A percentile compares a stretch with the other conserved stretches of the same genome.
Evolutionary conservation across 306 rosid species (phyloP).

Genomic region (Erythrophleum fordii): DNA sequence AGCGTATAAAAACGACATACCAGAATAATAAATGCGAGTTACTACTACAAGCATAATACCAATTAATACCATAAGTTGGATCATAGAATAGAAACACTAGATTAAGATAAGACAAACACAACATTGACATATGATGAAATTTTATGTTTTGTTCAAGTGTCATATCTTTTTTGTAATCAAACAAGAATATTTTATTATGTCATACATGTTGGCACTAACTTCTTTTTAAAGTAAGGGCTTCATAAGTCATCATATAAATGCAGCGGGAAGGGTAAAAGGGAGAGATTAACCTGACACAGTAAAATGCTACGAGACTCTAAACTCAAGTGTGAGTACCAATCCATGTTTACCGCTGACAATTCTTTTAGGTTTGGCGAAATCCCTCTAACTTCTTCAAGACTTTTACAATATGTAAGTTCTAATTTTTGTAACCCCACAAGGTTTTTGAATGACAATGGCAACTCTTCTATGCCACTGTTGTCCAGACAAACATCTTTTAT

Average conservation of each 20-base stretch:
- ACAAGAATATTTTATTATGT: background rate
- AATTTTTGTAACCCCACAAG: background rate
- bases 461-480: slow-evolving; percentile 1
- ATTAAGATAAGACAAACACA: background rate
- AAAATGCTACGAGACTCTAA: background rate
- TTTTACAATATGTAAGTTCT: background rate
- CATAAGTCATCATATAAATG: background rate
- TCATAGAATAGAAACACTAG: background rate
- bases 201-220: background rate
- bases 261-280: background rate
- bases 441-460: background rate
- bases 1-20: too few relatives aligned
- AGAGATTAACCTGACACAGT: background rate
- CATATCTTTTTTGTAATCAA: too few relatives aligned
- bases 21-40: background rate
- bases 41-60: background rate
- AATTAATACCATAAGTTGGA: background rate
- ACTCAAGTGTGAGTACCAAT: background rate
- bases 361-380: background rate
- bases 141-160: background rate
- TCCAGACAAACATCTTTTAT: background rate
- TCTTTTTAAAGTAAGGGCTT: background rate
- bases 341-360: background rate
- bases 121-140: background rate
- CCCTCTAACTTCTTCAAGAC: background rate